Base-by-base conservation (phyloP, 1,284 basidiomycete genomes). In the Cryptococcus sp. region DNA sequence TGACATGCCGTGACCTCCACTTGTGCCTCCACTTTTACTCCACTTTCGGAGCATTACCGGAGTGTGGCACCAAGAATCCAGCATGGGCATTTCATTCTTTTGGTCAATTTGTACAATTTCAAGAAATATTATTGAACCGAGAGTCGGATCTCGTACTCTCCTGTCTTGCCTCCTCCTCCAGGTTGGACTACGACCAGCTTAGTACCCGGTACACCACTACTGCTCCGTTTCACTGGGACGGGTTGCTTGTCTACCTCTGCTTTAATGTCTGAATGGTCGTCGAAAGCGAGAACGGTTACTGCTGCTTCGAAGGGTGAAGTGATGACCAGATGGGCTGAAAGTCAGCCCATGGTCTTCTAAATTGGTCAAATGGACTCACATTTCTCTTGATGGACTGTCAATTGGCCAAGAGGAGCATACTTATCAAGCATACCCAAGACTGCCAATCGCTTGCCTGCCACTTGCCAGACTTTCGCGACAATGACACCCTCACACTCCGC, bases 381-480 rank as follows among this genome's bases (percentile, higher is more conserved):
- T 16, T 46, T 16, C 9, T 21, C 19, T 7, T 10, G 9, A 10
- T 3, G 5, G 36, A 39, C 36, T 14, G 4, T 16, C 16, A 39
- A 14, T 19, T 39, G 36, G 9, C 56, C 60, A 2, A 66, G 48
- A 3, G 56, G 50, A 0, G 61, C 61, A 36, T 59, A 54, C 56
- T 64, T 61, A 39, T 67, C 61, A 25, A 62, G 32, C 49, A 63
- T 56, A 13, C 67, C 67, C 11, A 69, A 42, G 4, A 63, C 48
- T 4, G 62, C 63, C 2, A 63, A 23, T 18, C 49, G 53, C 18
- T 34, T 39, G 9, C 48, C 50, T 1, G 31, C 39, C 1, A 56
- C 18, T 11, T 53, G 7, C 53, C 56, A 59, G 10, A 59, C 21
- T 40, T 49, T 50, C 11, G 55, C 52, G 1, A 64, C 47, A 3